phyloP scores from a whole-genome alignment of 2,329 filamentous ascomycete genomes.

The Hypoxylon sp. region DNA sequence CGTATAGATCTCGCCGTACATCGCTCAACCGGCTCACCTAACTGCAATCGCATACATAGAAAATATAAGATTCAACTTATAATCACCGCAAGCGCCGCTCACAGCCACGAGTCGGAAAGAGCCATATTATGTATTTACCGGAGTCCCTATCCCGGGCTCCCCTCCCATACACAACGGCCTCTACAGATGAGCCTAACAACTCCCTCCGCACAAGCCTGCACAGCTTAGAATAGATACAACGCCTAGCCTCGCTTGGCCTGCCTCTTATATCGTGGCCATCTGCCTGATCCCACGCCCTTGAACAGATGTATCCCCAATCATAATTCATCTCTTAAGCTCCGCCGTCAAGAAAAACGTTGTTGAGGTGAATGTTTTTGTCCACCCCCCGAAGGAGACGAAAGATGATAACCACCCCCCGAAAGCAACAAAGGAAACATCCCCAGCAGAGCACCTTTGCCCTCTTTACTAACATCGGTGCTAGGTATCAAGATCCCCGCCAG shows the following conservation, averaged over 20 bases:
- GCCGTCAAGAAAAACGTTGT: constrained; percentile 29
- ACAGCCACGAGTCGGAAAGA: constrained; percentile 21
- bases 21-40: neutral
- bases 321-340: constrained; percentile 24
- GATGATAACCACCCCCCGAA: constrained; percentile 23
- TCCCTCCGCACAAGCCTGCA: constrained; percentile 4
- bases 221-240: constrained; percentile 37
- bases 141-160: constrained; percentile 23
- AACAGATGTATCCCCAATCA: constrained; percentile 30
- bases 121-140: constrained; percentile 42
- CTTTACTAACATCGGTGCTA: constrained; percentile 21
- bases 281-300: constrained; percentile 4
- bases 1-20: neutral
- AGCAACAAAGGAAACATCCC: constrained; percentile 31
- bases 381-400: constrained; percentile 27
- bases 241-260: constrained; percentile 31
- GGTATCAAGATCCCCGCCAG: constrained; percentile 24
- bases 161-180: constrained; percentile 14
- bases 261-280: constrained; percentile 36
- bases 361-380: constrained; percentile 20
- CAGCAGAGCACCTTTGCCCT: neutral
- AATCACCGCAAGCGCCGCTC: constrained; percentile 1
- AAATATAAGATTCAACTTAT: constrained; percentile 12
- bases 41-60: neutral
- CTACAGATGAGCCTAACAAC: constrained; percentile 8